These are phyloP conservation scores for Gossypium herbaceum DNA, from an alignment of 345 rosid species.

Conservation along the genomic window DNA sequence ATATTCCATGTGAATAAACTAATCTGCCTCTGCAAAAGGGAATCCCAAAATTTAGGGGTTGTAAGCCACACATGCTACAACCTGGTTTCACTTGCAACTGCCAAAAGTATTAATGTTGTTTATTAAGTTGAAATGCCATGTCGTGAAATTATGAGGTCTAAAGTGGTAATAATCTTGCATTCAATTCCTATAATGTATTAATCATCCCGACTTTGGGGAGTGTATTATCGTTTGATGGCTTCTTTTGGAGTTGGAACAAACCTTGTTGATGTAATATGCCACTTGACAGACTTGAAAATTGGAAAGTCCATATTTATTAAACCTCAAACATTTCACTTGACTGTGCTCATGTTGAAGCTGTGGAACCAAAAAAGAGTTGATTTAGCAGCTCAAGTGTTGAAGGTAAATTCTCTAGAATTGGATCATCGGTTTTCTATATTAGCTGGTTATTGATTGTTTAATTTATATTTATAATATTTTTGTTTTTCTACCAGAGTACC, in stretches of 20 bases:
- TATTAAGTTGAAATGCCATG: neutral
- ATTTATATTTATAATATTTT: conserved; percentile 12
- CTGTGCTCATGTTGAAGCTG: conserved; percentile 88
- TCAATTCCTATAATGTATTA: no score
- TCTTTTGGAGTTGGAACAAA: neutral
- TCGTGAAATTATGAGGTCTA: no score
- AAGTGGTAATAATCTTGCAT: no score
- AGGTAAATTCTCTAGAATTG: conserved; percentile 44
- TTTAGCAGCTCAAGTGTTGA: conserved; percentile 64
- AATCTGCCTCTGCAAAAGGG: neutral
- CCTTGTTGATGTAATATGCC: conserved; percentile 11
- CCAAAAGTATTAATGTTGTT: neutral
- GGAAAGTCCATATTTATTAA: conserved; percentile 78
- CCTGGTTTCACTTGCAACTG: neutral
- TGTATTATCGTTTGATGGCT: no score
- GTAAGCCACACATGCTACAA: neutral
- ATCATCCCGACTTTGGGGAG: no score
- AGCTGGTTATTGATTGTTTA: conserved; percentile 17
- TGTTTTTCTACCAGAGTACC: conserved; percentile 49
- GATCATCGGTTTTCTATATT: neutral
- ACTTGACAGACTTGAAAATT: conserved; percentile 59
- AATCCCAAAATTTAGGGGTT: neutral
- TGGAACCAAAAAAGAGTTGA: conserved; percentile 78
- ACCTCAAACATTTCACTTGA: conserved; percentile 85
- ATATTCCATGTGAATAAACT: neutral